These are phyloP conservation scores for Cryphonectria carpinicola DNA, from an alignment of 2,329 filamentous ascomycete species.

Conservation along the genomic window DNA sequence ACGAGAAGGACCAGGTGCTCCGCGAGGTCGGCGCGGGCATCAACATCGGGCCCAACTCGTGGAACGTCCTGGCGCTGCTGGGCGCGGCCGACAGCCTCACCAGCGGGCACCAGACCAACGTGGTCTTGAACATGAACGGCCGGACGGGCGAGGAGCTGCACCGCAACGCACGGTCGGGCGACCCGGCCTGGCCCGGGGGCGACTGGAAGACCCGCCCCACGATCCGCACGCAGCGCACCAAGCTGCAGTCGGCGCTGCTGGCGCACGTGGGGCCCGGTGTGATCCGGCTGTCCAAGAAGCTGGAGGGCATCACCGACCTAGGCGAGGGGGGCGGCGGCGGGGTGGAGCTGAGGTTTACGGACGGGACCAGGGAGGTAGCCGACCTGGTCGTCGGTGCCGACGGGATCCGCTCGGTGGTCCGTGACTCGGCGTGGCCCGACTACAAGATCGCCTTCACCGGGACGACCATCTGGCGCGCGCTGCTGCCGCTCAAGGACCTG, in stretches of 20 bases:
- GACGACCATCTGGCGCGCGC: constrained; percentile 51
- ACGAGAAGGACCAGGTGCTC: constrained; percentile 42
- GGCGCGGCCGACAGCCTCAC: constrained; percentile 34
- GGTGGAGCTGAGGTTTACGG: constrained; percentile 49
- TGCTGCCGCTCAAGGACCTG: constrained; percentile 44
- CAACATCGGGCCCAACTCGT: constrained; percentile 41
- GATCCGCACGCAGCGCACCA: constrained; percentile 35
- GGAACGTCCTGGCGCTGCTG: constrained; percentile 40
- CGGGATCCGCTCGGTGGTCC: constrained; percentile 52
- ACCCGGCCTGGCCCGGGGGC: constrained; percentile 21
- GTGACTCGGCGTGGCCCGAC: constrained; percentile 25
- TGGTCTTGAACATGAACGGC: constrained; percentile 33
- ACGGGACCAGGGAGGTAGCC: constrained; percentile 43
- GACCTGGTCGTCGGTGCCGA: constrained; percentile 57
- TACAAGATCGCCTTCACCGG: constrained; percentile 41
- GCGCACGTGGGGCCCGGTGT: constrained; percentile 47
- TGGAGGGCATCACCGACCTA: constrained; percentile 45
- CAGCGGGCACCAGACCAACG: constrained; percentile 24
- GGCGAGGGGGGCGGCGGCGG: constrained; percentile 32
- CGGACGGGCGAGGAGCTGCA: constrained; percentile 35
- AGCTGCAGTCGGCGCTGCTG: constrained; percentile 53
- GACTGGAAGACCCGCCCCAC: constrained; percentile 23
- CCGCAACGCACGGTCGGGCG: constrained; percentile 31
- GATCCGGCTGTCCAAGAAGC: constrained; percentile 50
- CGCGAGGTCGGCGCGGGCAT: constrained; percentile 45